A percentile compares a stretch with the other conserved stretches of the same genome.
These are phyloP conservation scores for Magnolia officinalis DNA, from an alignment of 164 flowering plant genomes.

Conservation along the genomic window DNA sequence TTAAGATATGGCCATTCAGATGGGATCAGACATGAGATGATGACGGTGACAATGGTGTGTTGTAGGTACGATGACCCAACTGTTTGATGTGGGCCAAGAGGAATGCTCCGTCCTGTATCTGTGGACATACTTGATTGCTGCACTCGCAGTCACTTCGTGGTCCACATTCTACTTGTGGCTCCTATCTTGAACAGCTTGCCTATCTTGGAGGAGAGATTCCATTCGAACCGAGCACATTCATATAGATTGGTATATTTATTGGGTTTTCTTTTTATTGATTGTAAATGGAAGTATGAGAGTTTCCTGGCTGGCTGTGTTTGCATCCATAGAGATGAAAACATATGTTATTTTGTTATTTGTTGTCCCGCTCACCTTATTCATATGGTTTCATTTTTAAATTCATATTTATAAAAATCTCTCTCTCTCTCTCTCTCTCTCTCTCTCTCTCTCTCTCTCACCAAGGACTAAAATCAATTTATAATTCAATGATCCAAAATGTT, in stretches of 20 bases:
- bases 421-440: no score
- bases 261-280: not conserved
- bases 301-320: not conserved
- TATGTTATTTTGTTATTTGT: not conserved
- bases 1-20: not conserved
- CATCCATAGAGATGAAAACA: not conserved
- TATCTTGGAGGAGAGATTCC: not conserved
- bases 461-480: no score
- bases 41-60: not conserved
- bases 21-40: not conserved
- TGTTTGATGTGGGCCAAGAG: slow-evolving; percentile 78
- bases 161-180: slow-evolving; percentile 74
- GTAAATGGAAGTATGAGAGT: not conserved
- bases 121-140: slow-evolving; percentile 86
- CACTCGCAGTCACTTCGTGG: slow-evolving; percentile 73
- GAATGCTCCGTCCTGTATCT: slow-evolving; percentile 80
- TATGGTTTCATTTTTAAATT: not conserved
- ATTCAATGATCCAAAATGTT: no score
- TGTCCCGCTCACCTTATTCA: not conserved
- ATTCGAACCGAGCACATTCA: not conserved
- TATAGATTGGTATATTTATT: not conserved
- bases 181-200: slow-evolving; percentile 20
- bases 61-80: slow-evolving; percentile 83
- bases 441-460: no score
- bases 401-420: not conserved